Conservation (phyloP, 306 rosid species). For the Vigna mungo region DNA sequence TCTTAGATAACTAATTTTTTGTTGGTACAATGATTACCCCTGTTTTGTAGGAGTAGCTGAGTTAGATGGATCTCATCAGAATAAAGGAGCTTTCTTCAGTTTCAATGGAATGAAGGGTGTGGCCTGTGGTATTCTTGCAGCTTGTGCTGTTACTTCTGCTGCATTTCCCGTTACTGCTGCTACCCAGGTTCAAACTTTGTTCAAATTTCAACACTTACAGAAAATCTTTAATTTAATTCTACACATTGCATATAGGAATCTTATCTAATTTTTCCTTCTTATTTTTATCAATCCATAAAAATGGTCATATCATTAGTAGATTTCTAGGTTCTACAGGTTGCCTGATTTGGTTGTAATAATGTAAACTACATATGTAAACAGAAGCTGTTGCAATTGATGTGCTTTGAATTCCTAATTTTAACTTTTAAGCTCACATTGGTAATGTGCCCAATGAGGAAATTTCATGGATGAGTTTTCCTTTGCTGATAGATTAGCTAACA, state of each 20-base stretch:
- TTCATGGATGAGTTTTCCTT: not conserved
- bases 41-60: constrained; percentile 49
- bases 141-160: constrained; percentile 66
- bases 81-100: constrained; percentile 45
- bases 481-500: not conserved
- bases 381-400: not conserved
- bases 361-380: not conserved
- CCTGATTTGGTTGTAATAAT: not conserved
- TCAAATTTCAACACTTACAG: not conserved
- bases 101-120: constrained; percentile 58
- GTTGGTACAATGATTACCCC: not conserved
- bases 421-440: not conserved
- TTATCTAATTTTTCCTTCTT: not conserved
- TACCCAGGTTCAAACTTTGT: constrained; percentile 58
- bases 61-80: constrained; percentile 54
- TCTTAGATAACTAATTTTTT: not conserved
- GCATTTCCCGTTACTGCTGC: constrained; percentile 88
- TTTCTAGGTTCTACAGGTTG: not conserved
- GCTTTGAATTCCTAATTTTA: not conserved
- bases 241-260: not conserved
- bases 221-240: not conserved
- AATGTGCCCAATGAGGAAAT: not conserved
- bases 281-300: no score
- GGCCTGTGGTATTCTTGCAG: constrained; percentile 89
- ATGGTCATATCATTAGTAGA: not conserved